Base-by-base conservation (phyloP, 2,329 filamentous ascomycete species). In the Alternaria infectoria region DNA sequence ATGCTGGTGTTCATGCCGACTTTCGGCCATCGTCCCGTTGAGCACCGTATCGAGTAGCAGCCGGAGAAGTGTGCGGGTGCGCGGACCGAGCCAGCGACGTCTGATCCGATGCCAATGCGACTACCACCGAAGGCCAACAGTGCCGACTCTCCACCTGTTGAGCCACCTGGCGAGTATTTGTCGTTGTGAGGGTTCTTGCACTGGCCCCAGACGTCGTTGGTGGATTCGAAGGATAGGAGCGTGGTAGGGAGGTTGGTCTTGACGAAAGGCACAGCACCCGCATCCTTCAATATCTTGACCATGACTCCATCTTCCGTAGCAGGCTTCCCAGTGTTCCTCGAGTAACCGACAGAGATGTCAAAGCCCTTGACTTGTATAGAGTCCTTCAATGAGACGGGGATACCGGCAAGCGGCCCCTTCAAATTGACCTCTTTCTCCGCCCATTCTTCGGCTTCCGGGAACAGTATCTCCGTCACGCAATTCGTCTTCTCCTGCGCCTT, bases 241-340 rank as follows among this genome's bases (percentile, higher is more conserved):
- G 93, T 97, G 60, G 95, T 91, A 6, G 94, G 95, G 2, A 96
- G 79, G 66, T 96, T 96, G 1, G 94, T 97, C 84, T 97, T 98
- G 67, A 94, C 93, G 76, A 97, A 97, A 0, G 94, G 94, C 2
- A 97, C 86, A 0, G 94, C 93, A 21, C 94, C 92, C 3, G 93
- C 93, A 76, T 96, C 91, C 75, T 97, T 97, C 55, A 97, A 84
- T 45, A 98, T 80, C 59, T 86, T 87, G 21, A 92, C 90, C 73
- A 93, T 87, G 3, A 88, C 83, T 0, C 93, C 93, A 81, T 97
- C 93, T 26, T 86, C 80, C 0, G 78, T 59, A 40, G 85, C 83
- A 13, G 90, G 90, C 72, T 94, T 92, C 54, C 88, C 88, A 0
- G 89, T 87, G 68, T 93, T 88, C 56, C 84, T 82, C 36, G 91